A percentile compares a stretch with the other conserved stretches of the same genome.
Evolutionary conservation across 1,284 basidiomycete genomes (phyloP).

Genomic region (Ustanciosporium gigantosporum): DNA sequence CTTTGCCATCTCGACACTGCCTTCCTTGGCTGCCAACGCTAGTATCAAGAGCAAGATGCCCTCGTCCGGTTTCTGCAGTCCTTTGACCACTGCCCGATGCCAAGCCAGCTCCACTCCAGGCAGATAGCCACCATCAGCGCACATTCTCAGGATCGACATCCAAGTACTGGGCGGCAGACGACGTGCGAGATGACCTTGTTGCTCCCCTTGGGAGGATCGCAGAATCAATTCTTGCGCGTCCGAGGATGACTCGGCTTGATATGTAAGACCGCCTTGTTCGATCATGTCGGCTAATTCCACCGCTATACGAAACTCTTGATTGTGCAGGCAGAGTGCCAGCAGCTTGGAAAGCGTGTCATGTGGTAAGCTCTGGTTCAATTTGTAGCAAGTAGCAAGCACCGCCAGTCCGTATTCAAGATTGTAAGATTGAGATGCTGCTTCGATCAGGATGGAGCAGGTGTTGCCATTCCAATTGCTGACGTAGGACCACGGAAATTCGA

Average conservation of each 20-base stretch:
- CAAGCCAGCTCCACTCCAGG: conserved; percentile 46
- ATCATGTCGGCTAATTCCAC: conserved; percentile 34
- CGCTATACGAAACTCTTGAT: conserved; percentile 33
- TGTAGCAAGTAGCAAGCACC: conserved; percentile 27
- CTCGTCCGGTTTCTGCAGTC: conserved; percentile 33
- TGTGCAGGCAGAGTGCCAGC: conserved; percentile 16
- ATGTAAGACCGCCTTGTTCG: conserved; percentile 19
- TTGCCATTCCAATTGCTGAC: conserved; percentile 38
- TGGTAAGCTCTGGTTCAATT: conserved; percentile 8
- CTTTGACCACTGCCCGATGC: conserved; percentile 22
- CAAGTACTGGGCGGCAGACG: conserved; percentile 31
- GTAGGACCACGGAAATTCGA: conserved; percentile 8
- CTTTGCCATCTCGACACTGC: conserved; percentile 19
- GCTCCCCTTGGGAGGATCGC: neutral
- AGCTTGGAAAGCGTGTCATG: conserved; percentile 13
- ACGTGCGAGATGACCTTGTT: conserved; percentile 9
- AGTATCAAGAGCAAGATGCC: conserved; percentile 37
- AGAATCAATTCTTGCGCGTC: too few relatives aligned
- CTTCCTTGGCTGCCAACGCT: conserved; percentile 33
- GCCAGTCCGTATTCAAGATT: conserved; percentile 43
- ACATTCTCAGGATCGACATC: conserved; percentile 45
- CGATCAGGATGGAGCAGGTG: conserved; percentile 38
- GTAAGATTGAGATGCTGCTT: conserved; percentile 23
- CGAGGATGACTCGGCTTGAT: neutral
- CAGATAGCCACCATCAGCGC: conserved; percentile 37